Base-by-base conservation (phyloP, 2,329 filamentous ascomycete genomes). In the Pseudogymnoascus sp. region DNA sequence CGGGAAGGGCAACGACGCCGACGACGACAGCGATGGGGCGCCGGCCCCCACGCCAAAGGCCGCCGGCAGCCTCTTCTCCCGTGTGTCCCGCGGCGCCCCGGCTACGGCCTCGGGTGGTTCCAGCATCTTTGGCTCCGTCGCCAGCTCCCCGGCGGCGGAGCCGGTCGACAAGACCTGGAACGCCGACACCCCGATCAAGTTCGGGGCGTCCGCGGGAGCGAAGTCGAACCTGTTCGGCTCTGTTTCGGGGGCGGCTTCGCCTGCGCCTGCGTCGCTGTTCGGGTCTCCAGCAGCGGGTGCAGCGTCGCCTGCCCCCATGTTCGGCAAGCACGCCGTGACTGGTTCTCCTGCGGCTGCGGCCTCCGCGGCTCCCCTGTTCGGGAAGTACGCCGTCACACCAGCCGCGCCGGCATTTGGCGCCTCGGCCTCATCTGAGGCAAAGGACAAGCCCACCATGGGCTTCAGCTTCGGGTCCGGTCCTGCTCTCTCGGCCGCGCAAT, bases 111-210 rank as follows among this genome's bases (percentile, higher is more conserved):
- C 47, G 25, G 62, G 65, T 6, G 59, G 37, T 8, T 67, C 63
- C 16, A 70, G 64, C 63, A 61, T 60, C 59, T 25, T 70, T 72
- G 28, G 66, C 65, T 78, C 74, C 68, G 77, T 74, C 10, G 75
- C 74, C 11, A 73, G 76, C 14, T 64, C 62, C 33, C 44, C 40
- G 42, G 67, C 23, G 53, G 60, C 12, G 42, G 42, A 62, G 21
- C 69, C 74, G 1, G 67, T 70, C 18, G 76, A 81, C 67, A 76
- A 81, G 56, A 81, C 78, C 0, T 82, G 80, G 80, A 80, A 76
- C 42, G 74, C 77, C 7, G 74, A 77, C 63, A 77, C 74, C 1
- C 82, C 82, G 2, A 82, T 86, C 71, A 84, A 84, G 69, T 84
- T 84, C 69, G 77, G 77, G 11, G 72, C 77, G 47, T 65, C 71